These are phyloP conservation scores for Rhizoclosmatium sp. DNA, from an alignment of 192 early-diverging fungal genomes.

Conservation along the genomic window DNA sequence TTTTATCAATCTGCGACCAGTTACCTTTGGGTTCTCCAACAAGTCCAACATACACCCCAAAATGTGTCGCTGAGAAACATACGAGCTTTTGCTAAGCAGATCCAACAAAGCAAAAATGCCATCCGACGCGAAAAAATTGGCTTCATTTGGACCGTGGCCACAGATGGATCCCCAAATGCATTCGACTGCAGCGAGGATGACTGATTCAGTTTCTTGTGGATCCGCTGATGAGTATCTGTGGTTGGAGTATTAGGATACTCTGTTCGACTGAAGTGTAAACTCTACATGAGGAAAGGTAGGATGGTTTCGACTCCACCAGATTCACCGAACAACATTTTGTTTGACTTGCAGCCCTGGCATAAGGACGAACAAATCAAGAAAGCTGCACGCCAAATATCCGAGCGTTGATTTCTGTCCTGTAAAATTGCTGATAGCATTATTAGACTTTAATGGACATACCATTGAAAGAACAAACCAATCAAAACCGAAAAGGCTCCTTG, in stretches of 20 bases:
- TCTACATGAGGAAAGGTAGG: constrained; percentile 50
- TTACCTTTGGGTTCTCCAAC: constrained; percentile 56
- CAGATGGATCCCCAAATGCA: constrained; percentile 59
- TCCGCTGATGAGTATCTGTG: constrained; percentile 47
- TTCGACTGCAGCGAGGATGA: constrained; percentile 48
- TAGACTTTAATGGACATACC: neutral
- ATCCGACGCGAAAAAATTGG: constrained; percentile 41
- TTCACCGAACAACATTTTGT: constrained; percentile 51
- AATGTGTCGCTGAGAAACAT: constrained; percentile 41
- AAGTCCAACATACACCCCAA: constrained; percentile 53
- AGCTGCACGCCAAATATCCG: constrained; percentile 44
- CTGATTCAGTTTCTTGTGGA: constrained; percentile 44
- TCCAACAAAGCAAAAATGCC: constrained; percentile 55
- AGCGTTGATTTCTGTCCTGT: constrained; percentile 30
- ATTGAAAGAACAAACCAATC: constrained; percentile 37
- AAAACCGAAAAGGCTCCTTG: constrained; percentile 44
- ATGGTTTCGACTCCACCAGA: constrained; percentile 44
- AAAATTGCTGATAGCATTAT: constrained; percentile 33
- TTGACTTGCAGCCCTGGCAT: constrained; percentile 50
- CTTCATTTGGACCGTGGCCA: constrained; percentile 44
- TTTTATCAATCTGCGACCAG: neutral
- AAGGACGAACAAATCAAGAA: constrained; percentile 52
- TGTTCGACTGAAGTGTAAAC: neutral
- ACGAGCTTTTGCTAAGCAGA: constrained; percentile 35
- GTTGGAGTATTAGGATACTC: neutral